These are phyloP conservation scores for Pinus tabuliformis DNA, from an alignment of 75 land plant species.

Conservation along the genomic window DNA sequence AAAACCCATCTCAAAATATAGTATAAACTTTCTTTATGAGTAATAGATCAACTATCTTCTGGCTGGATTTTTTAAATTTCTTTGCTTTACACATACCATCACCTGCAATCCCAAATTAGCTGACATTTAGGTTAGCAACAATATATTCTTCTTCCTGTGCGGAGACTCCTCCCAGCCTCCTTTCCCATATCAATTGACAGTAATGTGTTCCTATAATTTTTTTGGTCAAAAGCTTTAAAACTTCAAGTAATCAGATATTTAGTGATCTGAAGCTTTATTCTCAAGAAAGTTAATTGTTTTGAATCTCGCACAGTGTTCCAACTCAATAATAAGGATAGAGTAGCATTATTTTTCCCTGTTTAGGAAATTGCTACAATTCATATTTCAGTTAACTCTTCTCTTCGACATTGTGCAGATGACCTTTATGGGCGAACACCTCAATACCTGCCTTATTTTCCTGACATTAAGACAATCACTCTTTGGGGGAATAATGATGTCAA, in stretches of 20 bases:
- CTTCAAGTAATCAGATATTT: background rate
- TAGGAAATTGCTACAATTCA: too few species aligned
- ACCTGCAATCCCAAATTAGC: background rate
- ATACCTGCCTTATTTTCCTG: background rate
- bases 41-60: background rate
- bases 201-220: conserved; percentile 2
- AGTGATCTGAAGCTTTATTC: background rate
- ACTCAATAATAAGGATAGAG: too few species aligned
- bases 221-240: background rate
- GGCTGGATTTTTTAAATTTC: background rate
- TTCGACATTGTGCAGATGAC: too few species aligned
- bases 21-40: background rate
- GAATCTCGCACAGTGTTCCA: too few species aligned
- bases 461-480: too few species aligned
- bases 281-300: too few species aligned
- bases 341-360: too few species aligned
- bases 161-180: too few species aligned
- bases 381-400: too few species aligned
- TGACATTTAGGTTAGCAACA: background rate
- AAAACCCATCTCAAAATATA: background rate
- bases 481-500: conserved; percentile 14
- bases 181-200: background rate
- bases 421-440: background rate
- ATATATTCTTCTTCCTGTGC: background rate
- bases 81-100: background rate